A percentile compares a stretch with the other conserved stretches of the same genome.
phyloP scores from a whole-genome alignment of 768 basidiomycete genomes.

The Leccinellum luteum region DNA sequence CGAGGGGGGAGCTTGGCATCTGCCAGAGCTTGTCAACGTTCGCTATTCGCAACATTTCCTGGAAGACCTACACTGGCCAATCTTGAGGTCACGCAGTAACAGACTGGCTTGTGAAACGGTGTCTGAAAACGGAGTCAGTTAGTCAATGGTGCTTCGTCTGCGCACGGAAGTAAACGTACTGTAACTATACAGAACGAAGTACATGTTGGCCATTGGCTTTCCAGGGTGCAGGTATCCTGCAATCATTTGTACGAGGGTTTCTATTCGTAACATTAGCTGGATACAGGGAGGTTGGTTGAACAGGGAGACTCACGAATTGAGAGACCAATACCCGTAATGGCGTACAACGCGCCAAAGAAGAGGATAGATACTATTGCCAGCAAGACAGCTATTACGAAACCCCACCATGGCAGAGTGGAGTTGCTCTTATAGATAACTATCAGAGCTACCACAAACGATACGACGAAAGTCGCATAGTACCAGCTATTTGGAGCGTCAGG shows the following conservation, averaged over 20 bases:
- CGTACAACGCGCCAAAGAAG: slow-evolving; percentile 52
- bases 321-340: slow-evolving; percentile 39
- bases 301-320: slow-evolving; percentile 21
- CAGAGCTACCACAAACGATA: slow-evolving; percentile 50
- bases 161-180: slow-evolving; percentile 28
- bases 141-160: slow-evolving; percentile 17
- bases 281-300: background rate
- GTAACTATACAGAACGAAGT: slow-evolving; percentile 44
- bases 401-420: slow-evolving; percentile 61
- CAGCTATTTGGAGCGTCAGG: slow-evolving; percentile 33
- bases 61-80: slow-evolving; percentile 20
- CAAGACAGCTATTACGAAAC: slow-evolving; percentile 50
- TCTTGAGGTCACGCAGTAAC: slow-evolving; percentile 60
- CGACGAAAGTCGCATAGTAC: slow-evolving; percentile 28
- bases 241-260: slow-evolving; percentile 36
- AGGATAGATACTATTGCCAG: slow-evolving; percentile 49
- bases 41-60: slow-evolving; percentile 22
- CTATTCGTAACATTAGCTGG: slow-evolving; percentile 6
- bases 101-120: slow-evolving; percentile 48
- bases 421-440: slow-evolving; percentile 51
- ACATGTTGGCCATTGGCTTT: slow-evolving; percentile 44
- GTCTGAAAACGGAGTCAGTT: slow-evolving; percentile 32
- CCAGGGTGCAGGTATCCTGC: slow-evolving; percentile 36
- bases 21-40: slow-evolving; percentile 30
- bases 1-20: slow-evolving; percentile 60